Evolutionary conservation across 192 early-diverging fungal genomes (phyloP), one percentile per base, ranked within the genome.

Genomic region (Pilaira anomala): DNA sequence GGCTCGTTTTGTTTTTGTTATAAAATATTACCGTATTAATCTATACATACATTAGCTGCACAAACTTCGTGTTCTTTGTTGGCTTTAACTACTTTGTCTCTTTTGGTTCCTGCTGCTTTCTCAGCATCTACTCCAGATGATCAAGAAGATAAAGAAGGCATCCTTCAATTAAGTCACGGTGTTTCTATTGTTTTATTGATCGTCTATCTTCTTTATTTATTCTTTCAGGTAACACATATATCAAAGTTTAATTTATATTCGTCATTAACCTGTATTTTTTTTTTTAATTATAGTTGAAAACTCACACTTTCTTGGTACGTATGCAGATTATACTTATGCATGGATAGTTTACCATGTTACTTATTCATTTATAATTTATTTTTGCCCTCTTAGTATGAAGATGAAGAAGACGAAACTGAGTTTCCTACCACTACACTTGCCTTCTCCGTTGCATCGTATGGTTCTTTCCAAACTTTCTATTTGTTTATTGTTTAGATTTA

Each of bases 71-170:
- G 83, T 46, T 79, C 85, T 18, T 70, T 91, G 3, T 49, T 91
- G 65, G 80, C 85, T 0, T 66, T 91, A 48, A 83, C 87, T 5
- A 81, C 82, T 7, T 42, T 89, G 3, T 85, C 84, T 16, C 73
- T 91, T 60, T 69, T 91, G 25, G 78, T 91, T n/a, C 89, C 89
- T 21, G 87, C 89, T 2, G 87, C 89, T 1, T 88, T 86, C 60
- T 74, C 67, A 54, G 78, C 80, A 30, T 76, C 85, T 14, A 78
- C 79, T 3, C 67, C 78, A 3, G 63, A 72, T 18, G 71, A 64
- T 0, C 76, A 76, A 25, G 78, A 84, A 19, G 76, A 73, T 26
- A n/a, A 3, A n/a, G 39, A 53, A 3, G 77, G 76, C 13, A 78
- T 89, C 33, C 51, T 85, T 48, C 72, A 82, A 33, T 70, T 89